Base-by-base conservation (phyloP, 257 asterid genomes). In the Eustoma russellianum region DNA sequence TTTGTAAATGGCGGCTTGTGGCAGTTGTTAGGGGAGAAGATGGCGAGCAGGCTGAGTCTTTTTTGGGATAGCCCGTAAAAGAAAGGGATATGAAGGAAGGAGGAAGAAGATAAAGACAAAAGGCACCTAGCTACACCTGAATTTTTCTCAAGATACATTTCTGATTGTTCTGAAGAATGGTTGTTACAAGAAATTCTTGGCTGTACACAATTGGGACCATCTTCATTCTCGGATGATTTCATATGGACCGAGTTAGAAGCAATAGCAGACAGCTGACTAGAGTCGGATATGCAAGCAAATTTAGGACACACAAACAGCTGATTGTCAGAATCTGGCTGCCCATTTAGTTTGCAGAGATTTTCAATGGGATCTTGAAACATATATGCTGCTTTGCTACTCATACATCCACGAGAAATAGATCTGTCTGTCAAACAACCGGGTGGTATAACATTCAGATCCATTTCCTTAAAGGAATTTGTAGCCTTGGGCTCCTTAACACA, bases 371-470 rank as follows among this genome's bases (percentile, higher is more conserved):
- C 55, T 40, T 53, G 53, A 52, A 24, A 17, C 35, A 19, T 41
- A 33, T 41, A 30, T 41, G 47, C 75, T 43, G 50, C 63, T 33
- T 67, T 35, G 45, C 60, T 60, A 40, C 14, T 56, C 30, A 33
- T 24, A 7, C 64, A 52, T 28, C 63, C 75, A 19, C 43, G 63
- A 55, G 53, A 59, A 33, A 40, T 46, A 45, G 56, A 77, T 1
- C 56, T 50, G 40, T 74, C 76, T 2, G 71, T 47, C 24, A 55
- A 65, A 61, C 54, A 52, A 59, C 18, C 50, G 33, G 55, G 59
- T 48, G 87, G 87, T 68, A 61, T 30, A 30, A 67, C 68, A 65
- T 84, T 73, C 58, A 73, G 65, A 71, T 77, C 85, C 60, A 84
- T 56, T 53, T 47, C 66, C 59, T 51, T 34, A 8, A 62, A 41